phyloP scores from a whole-genome alignment of 768 basidiomycete genomes.

The Calocera viscosa region DNA sequence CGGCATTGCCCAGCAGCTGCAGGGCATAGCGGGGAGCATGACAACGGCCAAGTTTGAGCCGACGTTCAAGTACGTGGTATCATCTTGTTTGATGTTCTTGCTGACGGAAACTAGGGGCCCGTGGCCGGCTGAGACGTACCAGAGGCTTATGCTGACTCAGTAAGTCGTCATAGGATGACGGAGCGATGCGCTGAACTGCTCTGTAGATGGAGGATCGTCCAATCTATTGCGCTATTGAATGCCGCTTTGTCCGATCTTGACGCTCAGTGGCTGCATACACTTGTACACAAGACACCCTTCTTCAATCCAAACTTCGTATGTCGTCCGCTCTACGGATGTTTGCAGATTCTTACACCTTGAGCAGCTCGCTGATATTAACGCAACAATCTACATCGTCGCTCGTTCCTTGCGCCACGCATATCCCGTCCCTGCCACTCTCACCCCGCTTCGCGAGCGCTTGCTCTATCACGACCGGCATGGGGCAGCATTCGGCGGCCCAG shows the following conservation, averaged over 20 bases:
- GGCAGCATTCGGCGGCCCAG: neutral
- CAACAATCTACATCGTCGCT: constrained; percentile 2
- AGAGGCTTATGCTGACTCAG: constrained; percentile 21
- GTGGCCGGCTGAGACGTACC: constrained; percentile 42
- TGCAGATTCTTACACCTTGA: neutral
- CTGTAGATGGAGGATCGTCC: constrained; percentile 15
- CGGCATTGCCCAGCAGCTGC: neutral
- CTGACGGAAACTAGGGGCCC: constrained; percentile 30
- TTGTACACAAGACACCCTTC: constrained; percentile 36
- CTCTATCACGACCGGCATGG: constrained; percentile 1
- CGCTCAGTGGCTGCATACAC: constrained; percentile 30
- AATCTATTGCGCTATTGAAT: constrained; percentile 21
- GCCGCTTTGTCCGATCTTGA: constrained; percentile 36
- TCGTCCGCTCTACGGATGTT: constrained; percentile 1
- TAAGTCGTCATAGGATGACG: neutral
- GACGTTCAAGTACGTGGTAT: constrained; percentile 16
- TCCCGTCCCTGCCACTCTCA: neutral
- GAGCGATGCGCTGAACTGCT: constrained; percentile 23
- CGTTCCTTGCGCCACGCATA: neutral
- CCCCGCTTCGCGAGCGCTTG: neutral
- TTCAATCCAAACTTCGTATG: constrained; percentile 45
- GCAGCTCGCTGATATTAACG: neutral
- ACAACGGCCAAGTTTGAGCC: constrained; percentile 3
- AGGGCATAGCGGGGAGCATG: neutral
- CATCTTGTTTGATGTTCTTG: constrained; percentile 17